Evolutionary conservation across 495 filamentous ascomycete genomes (phyloP).

Genomic region (Trichoderma asperelloides): DNA sequence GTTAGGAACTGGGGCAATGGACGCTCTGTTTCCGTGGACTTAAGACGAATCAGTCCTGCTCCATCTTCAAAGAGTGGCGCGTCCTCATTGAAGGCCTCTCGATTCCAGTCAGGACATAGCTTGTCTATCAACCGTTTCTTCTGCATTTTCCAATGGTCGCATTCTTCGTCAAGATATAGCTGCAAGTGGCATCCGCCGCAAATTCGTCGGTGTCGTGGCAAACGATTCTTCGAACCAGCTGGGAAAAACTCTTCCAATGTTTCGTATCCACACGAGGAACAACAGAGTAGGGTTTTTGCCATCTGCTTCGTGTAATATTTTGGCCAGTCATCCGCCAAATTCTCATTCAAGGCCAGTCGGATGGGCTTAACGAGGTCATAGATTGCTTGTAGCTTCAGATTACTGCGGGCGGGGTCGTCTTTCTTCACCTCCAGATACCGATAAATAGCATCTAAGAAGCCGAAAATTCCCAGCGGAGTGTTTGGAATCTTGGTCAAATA

Average conservation of each 20-base stretch:
- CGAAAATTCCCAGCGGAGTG: neutral
- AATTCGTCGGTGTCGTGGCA: neutral
- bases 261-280: slow-evolving; percentile 5
- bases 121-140: neutral
- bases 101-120: neutral
- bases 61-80: neutral
- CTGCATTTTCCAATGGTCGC: neutral
- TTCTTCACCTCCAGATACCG: neutral
- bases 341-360: neutral
- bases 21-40: neutral
- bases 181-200: slow-evolving; percentile 1
- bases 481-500: slow-evolving; percentile 2
- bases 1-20: neutral
- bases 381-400: neutral
- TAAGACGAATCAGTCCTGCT: neutral
- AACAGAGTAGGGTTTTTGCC: neutral
- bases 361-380: neutral
- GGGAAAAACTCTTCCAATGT: slow-evolving; percentile 4
- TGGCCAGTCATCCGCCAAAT: neutral
- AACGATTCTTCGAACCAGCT: neutral
- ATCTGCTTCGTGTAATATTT: neutral
- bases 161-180: neutral
- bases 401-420: neutral
- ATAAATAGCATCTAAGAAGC: slow-evolving; percentile 10
- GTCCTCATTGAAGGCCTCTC: neutral